Evolutionary conservation across 208 protist genomes (phyloP), one percentile per base, ranked within the genome.

Genomic region (Leishmania major): DNA sequence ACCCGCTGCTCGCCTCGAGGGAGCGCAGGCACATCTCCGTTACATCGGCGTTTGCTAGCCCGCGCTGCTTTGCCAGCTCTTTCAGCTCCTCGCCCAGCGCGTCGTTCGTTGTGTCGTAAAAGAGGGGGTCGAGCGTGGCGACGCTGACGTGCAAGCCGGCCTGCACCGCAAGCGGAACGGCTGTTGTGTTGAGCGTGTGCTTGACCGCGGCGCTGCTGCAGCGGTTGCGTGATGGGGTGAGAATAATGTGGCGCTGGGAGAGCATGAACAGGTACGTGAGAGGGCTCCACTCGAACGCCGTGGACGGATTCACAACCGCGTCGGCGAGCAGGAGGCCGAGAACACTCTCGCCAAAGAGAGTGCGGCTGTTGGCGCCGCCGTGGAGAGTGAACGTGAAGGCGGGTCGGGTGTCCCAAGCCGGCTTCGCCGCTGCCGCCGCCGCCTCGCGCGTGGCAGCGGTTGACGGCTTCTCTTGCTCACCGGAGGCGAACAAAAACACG

Each of bases 261-360:
- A 99, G 87, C 88, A 99, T 99, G 90, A 99, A 99, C 22, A 99
- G 85, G 88, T 99, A 99, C 81, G 98, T 93, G 31, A 99, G 85
- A 22, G 96, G 94, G 19, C 98, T 95, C 85, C 90, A 93, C 37
- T 98, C 90, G 83, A 97, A 91, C 1, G 98, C 86, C 31, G 94
- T 84, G 35, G 98, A 89, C 51, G 99, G 99, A 85, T 99, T 99
- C 55, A 97, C 98, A 57, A 99, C 98, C 37, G 93, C 86, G 70
- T 99, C 90, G 11, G 98, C 89, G 22, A 98, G 77, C 64, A 99
- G 87, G 45, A 99, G 98, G 3, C 97, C 92, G 22, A 98, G 89
- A 4, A 95, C 92, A 77, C 99, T 91, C 79, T 99, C 96, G 25
- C 78, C 81, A 37, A 96, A 90, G 35, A 89, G 79, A 31, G 96